These are phyloP conservation scores for Globisporangium megalacanthum DNA, from an alignment of 352 stramenopile species.

Conservation along the genomic window DNA sequence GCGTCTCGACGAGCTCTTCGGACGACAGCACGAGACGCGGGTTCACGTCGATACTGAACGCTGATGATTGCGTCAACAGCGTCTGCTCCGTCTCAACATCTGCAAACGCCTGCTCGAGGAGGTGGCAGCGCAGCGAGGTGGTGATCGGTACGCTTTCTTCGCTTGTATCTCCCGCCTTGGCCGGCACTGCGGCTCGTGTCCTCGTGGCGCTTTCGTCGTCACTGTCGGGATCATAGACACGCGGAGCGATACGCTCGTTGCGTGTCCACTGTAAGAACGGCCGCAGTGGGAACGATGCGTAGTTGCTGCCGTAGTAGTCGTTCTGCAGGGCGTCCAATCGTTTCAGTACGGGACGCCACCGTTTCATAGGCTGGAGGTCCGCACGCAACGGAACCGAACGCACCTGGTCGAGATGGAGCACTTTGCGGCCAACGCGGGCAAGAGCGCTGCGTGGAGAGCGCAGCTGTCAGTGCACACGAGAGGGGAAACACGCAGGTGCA, in stretches of 20 bases:
- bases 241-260: constrained; percentile 34
- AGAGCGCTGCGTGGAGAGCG: constrained; percentile 29
- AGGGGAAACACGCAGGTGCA: too few species aligned
- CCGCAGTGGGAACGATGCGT: constrained; percentile 56
- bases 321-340: constrained; percentile 30
- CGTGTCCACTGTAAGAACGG: constrained; percentile 56
- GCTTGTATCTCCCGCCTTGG: constrained; percentile 5
- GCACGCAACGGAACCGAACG: too few species aligned
- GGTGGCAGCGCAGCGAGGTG: constrained; percentile 37
- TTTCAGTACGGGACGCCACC: too few species aligned
- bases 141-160: constrained; percentile 27
- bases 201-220: constrained; percentile 22
- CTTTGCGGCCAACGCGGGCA: constrained; percentile 60
- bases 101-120: constrained; percentile 36
- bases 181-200: neutral
- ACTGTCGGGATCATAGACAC: constrained; percentile 17
- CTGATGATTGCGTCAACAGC: constrained; percentile 39
- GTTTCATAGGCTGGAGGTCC: neutral
- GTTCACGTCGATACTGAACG: constrained; percentile 75
- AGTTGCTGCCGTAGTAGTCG: constrained; percentile 81
- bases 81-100: constrained; percentile 29
- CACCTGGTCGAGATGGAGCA: constrained; percentile 77
- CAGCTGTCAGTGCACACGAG: too few species aligned
- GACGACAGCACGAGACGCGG: constrained; percentile 77
- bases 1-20: constrained; percentile 70